Conservation (phyloP, 495 filamentous ascomycete genomes). For the Saxophila tyrrhenica region DNA sequence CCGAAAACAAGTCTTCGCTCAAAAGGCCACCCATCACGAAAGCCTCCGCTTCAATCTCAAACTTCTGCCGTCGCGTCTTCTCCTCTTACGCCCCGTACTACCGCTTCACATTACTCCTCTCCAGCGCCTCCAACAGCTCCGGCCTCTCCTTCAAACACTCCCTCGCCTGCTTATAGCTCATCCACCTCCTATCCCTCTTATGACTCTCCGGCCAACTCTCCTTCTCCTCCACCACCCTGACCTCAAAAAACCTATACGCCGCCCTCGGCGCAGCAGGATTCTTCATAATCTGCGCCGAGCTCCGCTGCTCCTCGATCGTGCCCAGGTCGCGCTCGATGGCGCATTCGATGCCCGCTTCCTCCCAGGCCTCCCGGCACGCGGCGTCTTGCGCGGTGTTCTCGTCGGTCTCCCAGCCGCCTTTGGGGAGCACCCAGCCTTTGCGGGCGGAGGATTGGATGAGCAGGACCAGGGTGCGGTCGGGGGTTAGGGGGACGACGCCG, state of each 20-base stretch:
- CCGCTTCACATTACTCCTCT: slow-evolving; percentile 60
- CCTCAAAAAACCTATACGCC: slow-evolving; percentile 82
- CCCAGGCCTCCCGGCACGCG: slow-evolving; percentile 83
- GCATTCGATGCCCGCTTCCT: slow-evolving; percentile 87
- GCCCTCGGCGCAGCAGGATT: slow-evolving; percentile 55
- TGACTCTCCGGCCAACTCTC: slow-evolving; percentile 86
- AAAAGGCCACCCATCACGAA: too few relatives aligned
- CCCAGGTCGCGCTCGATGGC: slow-evolving; percentile 74
- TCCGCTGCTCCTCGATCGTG: slow-evolving; percentile 63
- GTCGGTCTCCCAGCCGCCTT: slow-evolving; percentile 95
- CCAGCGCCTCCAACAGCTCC: slow-evolving; percentile 77
- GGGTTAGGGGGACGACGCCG: slow-evolving; percentile 75
- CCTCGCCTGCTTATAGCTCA: slow-evolving; percentile 69
- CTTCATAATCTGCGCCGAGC: slow-evolving; percentile 40
- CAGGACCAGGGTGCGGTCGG: slow-evolving; percentile 68
- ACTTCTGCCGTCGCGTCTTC: too few relatives aligned
- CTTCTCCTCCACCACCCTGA: slow-evolving; percentile 69
- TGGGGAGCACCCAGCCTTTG: slow-evolving; percentile 88
- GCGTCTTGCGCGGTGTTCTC: slow-evolving; percentile 60
- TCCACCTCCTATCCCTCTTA: slow-evolving; percentile 82
- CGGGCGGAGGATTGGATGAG: slow-evolving; percentile 86
- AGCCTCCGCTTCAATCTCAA: too few relatives aligned
- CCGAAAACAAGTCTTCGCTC: too few relatives aligned
- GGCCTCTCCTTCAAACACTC: slow-evolving; percentile 64
- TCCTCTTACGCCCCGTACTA: too few relatives aligned